phyloP scores from a whole-genome alignment of 2,329 filamentous ascomycete species.

The Nigrospora osmanthi region DNA sequence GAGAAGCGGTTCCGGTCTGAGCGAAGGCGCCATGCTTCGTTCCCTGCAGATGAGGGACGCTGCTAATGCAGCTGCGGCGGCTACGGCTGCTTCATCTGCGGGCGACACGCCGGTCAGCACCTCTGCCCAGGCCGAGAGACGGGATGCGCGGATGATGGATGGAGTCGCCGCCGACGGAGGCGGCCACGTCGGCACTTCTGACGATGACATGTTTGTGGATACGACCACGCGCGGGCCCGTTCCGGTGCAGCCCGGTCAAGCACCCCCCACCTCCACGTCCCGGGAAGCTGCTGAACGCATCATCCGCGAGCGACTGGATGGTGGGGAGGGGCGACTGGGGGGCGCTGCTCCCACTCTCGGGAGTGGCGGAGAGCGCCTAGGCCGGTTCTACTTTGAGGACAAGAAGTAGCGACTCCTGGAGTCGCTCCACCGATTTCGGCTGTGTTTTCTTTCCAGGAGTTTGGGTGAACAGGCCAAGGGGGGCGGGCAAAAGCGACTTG shows the following conservation, averaged over 20 bases:
- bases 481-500: no score
- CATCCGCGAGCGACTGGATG: slow-evolving; percentile 50
- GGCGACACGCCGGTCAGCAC: slow-evolving; percentile 36
- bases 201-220: slow-evolving; percentile 53
- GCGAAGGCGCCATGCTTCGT: slow-evolving; percentile 29
- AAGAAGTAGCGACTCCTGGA: slow-evolving; percentile 18
- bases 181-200: slow-evolving; percentile 23
- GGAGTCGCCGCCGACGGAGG: slow-evolving; percentile 53
- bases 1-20: slow-evolving; percentile 43
- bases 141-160: slow-evolving; percentile 59
- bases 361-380: slow-evolving; percentile 37
- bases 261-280: slow-evolving; percentile 18
- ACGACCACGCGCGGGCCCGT: slow-evolving; percentile 54
- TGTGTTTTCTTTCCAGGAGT: no score
- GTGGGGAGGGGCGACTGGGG: slow-evolving; percentile 33
- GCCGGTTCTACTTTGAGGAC: slow-evolving; percentile 55
- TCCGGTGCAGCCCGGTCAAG: slow-evolving; percentile 29
- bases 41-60: slow-evolving; percentile 18
- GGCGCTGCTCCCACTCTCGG: slow-evolving; percentile 25
- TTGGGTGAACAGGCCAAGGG: no score
- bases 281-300: slow-evolving; percentile 58
- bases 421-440: no score
- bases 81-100: slow-evolving; percentile 15
- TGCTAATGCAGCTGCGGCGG: slow-evolving; percentile 17
- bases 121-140: slow-evolving; percentile 40